phyloP scores from a whole-genome alignment of 2,329 filamentous ascomycete genomes.

The Xylariaceae sp. region DNA sequence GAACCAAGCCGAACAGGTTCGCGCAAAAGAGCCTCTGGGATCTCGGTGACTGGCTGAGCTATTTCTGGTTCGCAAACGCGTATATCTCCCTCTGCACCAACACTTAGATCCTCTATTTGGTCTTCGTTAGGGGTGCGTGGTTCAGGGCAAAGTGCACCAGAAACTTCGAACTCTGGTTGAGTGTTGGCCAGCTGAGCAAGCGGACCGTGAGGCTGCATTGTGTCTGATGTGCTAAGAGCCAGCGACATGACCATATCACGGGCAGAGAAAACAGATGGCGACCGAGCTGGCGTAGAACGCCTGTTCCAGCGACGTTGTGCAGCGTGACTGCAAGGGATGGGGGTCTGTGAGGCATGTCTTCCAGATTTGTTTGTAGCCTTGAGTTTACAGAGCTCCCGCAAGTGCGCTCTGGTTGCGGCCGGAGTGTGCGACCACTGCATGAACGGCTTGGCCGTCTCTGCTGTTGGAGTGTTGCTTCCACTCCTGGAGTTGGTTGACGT shows the following conservation, averaged over 20 bases:
- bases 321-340: constrained; percentile 52
- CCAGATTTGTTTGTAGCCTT: constrained; percentile 44
- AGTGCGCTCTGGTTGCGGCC: constrained; percentile 57
- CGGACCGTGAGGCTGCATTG: constrained; percentile 60
- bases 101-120: neutral
- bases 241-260: constrained; percentile 62
- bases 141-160: constrained; percentile 12
- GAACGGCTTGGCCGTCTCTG: constrained; percentile 43
- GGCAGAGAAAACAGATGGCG: constrained; percentile 51
- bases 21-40: constrained; percentile 27
- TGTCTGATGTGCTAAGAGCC: constrained; percentile 58
- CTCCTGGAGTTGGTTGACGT: constrained; percentile 38
- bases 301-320: constrained; percentile 48
- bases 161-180: constrained; percentile 24
- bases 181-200: constrained; percentile 57
- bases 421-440: constrained; percentile 62
- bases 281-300: constrained; percentile 43
- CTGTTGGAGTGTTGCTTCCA: constrained; percentile 54
- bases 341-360: constrained; percentile 49
- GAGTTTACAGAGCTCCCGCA: constrained; percentile 59
- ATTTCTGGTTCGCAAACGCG: no score
- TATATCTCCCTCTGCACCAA: constrained; percentile 2
- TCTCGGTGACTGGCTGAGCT: constrained; percentile 5
- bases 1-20: constrained; percentile 46
- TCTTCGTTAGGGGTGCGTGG: neutral